Conservation (phyloP, 345 rosid species). For the Eucalyptus caleyi region DNA sequence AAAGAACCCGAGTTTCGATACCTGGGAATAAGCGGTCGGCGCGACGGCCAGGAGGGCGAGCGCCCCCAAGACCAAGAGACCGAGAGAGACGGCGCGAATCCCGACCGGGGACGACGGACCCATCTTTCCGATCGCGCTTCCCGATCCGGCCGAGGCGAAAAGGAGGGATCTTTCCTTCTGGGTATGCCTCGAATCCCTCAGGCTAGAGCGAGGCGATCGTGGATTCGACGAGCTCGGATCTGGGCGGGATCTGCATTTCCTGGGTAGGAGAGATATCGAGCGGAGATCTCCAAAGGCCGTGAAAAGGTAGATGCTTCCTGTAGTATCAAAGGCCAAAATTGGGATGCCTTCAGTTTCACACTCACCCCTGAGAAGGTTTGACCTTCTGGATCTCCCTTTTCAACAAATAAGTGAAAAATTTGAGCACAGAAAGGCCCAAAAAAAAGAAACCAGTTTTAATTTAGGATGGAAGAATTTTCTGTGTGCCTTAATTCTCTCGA, state of each 20-base stretch:
- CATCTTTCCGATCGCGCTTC: conserved; percentile 2
- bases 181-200: background rate
- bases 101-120: conserved; percentile 14
- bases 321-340: background rate
- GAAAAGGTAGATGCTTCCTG: background rate
- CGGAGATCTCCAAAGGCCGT: background rate
- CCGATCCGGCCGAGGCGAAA: background rate
- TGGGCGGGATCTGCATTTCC: background rate
- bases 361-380: background rate
- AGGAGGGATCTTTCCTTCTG: background rate
- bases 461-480: background rate
- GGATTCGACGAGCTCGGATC: background rate
- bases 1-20: background rate
- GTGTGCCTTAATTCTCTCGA: background rate
- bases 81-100: background rate
- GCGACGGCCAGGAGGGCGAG: conserved; percentile 9
- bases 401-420: background rate
- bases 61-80: conserved; percentile 9
- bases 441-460: background rate
- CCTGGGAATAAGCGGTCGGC: conserved; percentile 33
- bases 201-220: background rate
- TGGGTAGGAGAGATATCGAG: background rate
- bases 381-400: background rate
- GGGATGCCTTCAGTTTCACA: background rate
- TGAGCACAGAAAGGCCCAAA: background rate